These are phyloP conservation scores for Dysphania ambrosioides DNA, from an alignment of 148 eudicot species.

Conservation along the genomic window DNA sequence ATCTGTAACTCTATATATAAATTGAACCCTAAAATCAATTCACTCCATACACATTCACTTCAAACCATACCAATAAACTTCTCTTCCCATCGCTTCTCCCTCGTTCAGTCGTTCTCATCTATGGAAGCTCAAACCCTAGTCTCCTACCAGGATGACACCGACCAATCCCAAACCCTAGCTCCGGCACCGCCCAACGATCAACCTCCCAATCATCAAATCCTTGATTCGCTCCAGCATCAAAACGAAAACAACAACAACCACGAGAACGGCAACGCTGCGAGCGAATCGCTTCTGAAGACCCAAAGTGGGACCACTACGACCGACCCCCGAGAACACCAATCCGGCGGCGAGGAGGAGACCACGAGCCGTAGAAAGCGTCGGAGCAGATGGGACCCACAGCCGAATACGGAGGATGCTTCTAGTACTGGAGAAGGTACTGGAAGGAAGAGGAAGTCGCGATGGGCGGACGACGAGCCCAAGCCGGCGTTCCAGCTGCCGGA, in stretches of 20 bases:
- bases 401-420: constrained; percentile 31
- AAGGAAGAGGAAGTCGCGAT: constrained; percentile 68
- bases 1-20: neutral
- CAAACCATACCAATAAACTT: constrained; percentile 33
- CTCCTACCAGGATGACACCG: constrained; percentile 14
- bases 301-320: constrained; percentile 40
- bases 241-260: neutral
- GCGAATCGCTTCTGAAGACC: constrained; percentile 23
- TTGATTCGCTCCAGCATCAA: neutral
- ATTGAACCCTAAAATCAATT: constrained; percentile 11
- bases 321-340: constrained; percentile 47
- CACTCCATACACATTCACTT: neutral
- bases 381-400: constrained; percentile 86
- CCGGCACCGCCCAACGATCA: neutral
- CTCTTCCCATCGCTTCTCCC: constrained; percentile 33
- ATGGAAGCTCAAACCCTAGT: constrained; percentile 36
- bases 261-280: constrained; percentile 19
- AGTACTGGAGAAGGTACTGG: constrained; percentile 29
- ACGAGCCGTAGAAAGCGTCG: constrained; percentile 56
- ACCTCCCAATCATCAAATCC: neutral
- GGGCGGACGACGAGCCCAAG: constrained; percentile 79
- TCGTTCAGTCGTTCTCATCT: neutral
- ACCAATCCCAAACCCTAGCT: constrained; percentile 23
- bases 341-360: constrained; percentile 78
- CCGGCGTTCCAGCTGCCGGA: constrained; percentile 67